Evolutionary conservation across 2,329 filamentous ascomycete genomes (phyloP).

Genomic region (Fusarium drepaniforme): DNA sequence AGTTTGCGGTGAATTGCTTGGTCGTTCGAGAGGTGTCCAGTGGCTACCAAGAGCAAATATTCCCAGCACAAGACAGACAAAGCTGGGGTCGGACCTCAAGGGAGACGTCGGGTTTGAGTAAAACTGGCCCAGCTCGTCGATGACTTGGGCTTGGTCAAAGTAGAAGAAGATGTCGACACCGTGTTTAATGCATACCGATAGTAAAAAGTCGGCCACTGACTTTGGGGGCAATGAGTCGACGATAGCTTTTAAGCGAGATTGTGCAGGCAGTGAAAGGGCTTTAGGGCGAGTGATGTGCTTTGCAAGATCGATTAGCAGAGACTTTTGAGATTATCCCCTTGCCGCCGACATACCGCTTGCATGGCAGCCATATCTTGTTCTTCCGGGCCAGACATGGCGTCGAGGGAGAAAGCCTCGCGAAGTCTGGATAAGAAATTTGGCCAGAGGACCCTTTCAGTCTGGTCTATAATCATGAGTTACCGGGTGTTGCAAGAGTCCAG

Average conservation of each 20-base stretch:
- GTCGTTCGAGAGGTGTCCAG: slow-evolving; percentile 48
- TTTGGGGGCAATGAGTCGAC: slow-evolving; percentile 43
- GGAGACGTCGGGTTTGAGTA: slow-evolving; percentile 36
- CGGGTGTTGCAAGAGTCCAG: neutral
- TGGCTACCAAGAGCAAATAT: slow-evolving; percentile 50
- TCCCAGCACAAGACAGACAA: slow-evolving; percentile 44
- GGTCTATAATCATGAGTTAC: slow-evolving; percentile 9
- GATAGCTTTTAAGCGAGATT: slow-evolving; percentile 35
- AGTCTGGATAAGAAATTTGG: slow-evolving; percentile 43
- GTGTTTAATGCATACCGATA: slow-evolving; percentile 46
- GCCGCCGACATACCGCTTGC: slow-evolving; percentile 27
- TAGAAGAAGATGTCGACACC: slow-evolving; percentile 47
- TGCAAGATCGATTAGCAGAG: neutral
- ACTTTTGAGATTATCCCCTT: neutral
- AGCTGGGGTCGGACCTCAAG: slow-evolving; percentile 39
- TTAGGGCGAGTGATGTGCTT: slow-evolving; percentile 26
- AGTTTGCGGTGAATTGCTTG: slow-evolving; percentile 15
- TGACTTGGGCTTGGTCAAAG: slow-evolving; percentile 44
- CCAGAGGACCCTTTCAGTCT: slow-evolving; percentile 44
- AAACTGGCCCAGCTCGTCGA: slow-evolving; percentile 41
- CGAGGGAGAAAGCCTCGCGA: slow-evolving; percentile 45
- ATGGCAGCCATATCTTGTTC: slow-evolving; percentile 37
- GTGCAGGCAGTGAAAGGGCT: slow-evolving; percentile 26
- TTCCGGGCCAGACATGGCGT: slow-evolving; percentile 28
- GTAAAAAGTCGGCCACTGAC: slow-evolving; percentile 44